Conservation (phyloP, 1,284 basidiomycete species). For the Gomphus bonarii region DNA sequence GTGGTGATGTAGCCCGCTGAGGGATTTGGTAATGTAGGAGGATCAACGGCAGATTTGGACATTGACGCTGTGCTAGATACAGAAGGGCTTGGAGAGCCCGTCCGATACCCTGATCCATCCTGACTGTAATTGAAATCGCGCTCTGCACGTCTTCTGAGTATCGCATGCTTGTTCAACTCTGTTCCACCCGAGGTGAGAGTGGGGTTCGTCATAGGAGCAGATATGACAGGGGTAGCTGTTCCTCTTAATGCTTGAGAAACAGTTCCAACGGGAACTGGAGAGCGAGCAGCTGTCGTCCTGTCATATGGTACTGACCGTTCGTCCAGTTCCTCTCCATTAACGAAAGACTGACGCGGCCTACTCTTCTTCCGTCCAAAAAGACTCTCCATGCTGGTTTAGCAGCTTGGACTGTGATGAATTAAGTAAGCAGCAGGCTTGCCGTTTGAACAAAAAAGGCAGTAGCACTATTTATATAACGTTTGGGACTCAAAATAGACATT, state of each 20-base stretch:
- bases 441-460: too few relatives aligned
- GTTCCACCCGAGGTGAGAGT: conserved; percentile 58
- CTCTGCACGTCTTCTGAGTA: conserved; percentile 38
- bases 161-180: conserved; percentile 42
- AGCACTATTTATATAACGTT: too few relatives aligned
- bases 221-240: conserved; percentile 32
- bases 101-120: conserved; percentile 24
- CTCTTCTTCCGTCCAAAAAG: conserved; percentile 32
- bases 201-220: conserved; percentile 71
- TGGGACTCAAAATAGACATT: too few relatives aligned
- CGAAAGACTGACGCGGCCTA: conserved; percentile 39
- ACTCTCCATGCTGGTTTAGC: conserved; percentile 19
- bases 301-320: conserved; percentile 68
- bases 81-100: conserved; percentile 36
- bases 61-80: conserved; percentile 45
- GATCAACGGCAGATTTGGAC: conserved; percentile 39
- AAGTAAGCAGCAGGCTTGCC: not conserved
- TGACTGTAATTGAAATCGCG: conserved; percentile 31
- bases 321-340: conserved; percentile 31
- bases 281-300: conserved; percentile 44
- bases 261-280: conserved; percentile 48
- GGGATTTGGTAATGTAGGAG: conserved; percentile 20
- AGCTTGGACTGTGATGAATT: not conserved
- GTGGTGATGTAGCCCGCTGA: not conserved
- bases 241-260: conserved; percentile 46